Conservation (phyloP, 2,329 filamentous ascomycete species). For the Aspergillus pseudoglaucus region DNA sequence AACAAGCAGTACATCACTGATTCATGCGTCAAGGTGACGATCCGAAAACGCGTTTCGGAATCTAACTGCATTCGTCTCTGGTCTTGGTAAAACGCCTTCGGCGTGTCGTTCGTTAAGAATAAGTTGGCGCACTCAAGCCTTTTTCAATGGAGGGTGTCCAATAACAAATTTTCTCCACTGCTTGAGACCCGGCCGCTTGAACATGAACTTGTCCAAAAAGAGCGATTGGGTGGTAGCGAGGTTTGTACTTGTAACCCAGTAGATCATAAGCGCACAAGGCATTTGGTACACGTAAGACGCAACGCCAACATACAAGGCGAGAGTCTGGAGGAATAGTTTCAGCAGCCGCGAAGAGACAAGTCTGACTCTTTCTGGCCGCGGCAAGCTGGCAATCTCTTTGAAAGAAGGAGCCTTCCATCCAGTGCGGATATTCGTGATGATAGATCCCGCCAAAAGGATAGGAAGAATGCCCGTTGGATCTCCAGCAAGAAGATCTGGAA, state of each 20-base stretch:
- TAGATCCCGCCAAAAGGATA: conserved; percentile 41
- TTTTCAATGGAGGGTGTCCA: conserved; percentile 4
- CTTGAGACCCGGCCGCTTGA: conserved; percentile 23
- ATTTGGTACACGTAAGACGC: conserved; percentile 27
- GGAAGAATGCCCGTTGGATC: conserved; percentile 49
- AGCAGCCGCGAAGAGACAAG: conserved; percentile 18
- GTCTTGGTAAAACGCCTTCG: no score
- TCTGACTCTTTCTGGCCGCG: conserved; percentile 20
- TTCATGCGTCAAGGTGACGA: no score
- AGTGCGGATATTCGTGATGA: conserved; percentile 42
- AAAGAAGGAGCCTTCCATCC: conserved; percentile 22
- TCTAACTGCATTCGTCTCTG: no score
- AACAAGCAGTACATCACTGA: no score
- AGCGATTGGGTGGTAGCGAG: conserved; percentile 36
- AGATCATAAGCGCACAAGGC: conserved; percentile 43
- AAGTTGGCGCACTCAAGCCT: not conserved
- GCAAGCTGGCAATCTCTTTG: conserved; percentile 19
- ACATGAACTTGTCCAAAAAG: conserved; percentile 36
- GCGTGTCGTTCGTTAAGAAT: no score
- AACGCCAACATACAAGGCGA: conserved; percentile 36
- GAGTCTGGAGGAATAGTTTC: conserved; percentile 26
- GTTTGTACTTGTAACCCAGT: conserved; percentile 44
- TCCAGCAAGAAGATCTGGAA: conserved; percentile 48
- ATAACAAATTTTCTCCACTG: conserved; percentile 31
- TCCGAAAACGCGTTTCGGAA: no score